A percentile compares a stretch with the other conserved stretches of the same genome.
phyloP scores from a whole-genome alignment of 2,329 filamentous ascomycete species.

The Parascedosporium putredinis region DNA sequence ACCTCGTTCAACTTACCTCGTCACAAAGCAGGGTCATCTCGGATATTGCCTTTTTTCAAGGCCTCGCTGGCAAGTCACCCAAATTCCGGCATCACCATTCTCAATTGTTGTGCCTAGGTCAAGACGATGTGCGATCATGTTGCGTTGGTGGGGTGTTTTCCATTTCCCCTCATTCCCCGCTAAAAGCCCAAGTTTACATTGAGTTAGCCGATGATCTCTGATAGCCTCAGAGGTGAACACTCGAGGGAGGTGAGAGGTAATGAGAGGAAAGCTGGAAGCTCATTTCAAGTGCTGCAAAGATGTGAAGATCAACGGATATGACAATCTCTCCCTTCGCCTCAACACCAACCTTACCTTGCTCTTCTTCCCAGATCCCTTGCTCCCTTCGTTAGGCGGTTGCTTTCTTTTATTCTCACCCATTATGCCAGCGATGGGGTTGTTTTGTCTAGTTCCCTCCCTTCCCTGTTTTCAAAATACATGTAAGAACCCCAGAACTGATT shows the following conservation, averaged over 20 bases:
- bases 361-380: slow-evolving; percentile 24
- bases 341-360: slow-evolving; percentile 28
- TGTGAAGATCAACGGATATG: no score
- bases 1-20: slow-evolving; percentile 36
- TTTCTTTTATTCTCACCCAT: slow-evolving; percentile 6
- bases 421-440: background rate
- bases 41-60: slow-evolving; percentile 60
- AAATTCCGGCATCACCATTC: slow-evolving; percentile 62
- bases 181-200: slow-evolving; percentile 15
- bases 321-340: no score
- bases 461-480: no score
- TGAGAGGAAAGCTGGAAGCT: no score
- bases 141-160: slow-evolving; percentile 49
- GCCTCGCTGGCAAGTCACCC: slow-evolving; percentile 65
- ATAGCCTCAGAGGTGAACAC: no score
- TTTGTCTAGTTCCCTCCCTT: no score
- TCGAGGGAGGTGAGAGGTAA: no score
- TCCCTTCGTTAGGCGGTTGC: slow-evolving; percentile 17
- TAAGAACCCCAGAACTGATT: no score
- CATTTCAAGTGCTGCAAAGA: no score
- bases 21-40: slow-evolving; percentile 59
- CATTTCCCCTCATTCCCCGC: slow-evolving; percentile 48
- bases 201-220: background rate
- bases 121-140: slow-evolving; percentile 32
- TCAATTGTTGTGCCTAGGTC: slow-evolving; percentile 41